A percentile compares a stretch with the other conserved stretches of the same genome.
Conservation (phyloP, 106 monocot species). For the Xerophyta viscosa region DNA sequence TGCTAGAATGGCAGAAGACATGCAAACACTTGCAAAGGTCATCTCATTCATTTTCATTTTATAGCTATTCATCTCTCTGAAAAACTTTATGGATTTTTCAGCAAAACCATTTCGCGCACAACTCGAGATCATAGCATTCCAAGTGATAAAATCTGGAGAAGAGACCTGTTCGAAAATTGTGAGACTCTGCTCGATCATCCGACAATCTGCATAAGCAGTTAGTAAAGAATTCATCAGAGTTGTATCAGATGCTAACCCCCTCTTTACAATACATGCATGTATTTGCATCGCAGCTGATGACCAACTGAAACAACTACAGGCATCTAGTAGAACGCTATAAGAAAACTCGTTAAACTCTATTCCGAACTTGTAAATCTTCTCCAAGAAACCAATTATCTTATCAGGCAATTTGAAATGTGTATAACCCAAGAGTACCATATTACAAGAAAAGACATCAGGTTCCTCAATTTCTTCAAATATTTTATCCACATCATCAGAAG, state of each 20-base stretch:
- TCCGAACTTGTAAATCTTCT: slow-evolving; percentile 10
- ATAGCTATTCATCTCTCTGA: slow-evolving; percentile 12
- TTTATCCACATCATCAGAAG: slow-evolving; percentile 25
- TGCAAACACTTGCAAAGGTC: slow-evolving; percentile 25
- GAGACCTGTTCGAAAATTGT: slow-evolving; percentile 22
- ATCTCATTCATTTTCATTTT: slow-evolving; percentile 19
- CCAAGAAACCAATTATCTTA: slow-evolving; percentile 15
- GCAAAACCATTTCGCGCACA: slow-evolving; percentile 33
- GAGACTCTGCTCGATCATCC: slow-evolving; percentile 12
- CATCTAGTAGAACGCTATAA: slow-evolving; percentile 27
- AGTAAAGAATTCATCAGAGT: slow-evolving; percentile 33
- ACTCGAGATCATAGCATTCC: slow-evolving; percentile 38
- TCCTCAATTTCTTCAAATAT: slow-evolving; percentile 13
- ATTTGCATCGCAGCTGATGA: slow-evolving; percentile 15
- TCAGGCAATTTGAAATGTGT: slow-evolving; percentile 5
- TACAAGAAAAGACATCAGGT: slow-evolving; percentile 26
- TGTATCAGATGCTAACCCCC: slow-evolving; percentile 24
- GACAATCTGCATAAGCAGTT: slow-evolving; percentile 26
- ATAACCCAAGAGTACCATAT: slow-evolving; percentile 26
- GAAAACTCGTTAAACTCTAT: slow-evolving; percentile 32
- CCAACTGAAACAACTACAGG: slow-evolving; percentile 5
- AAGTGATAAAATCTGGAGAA: slow-evolving; percentile 28
- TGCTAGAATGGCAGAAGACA: slow-evolving; percentile 21
- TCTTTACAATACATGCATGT: slow-evolving; percentile 20
- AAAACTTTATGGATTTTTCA: slow-evolving; percentile 18